Evolutionary conservation across 331 rosid genomes (phyloP).

Genomic region (Spiraea crenata): DNA sequence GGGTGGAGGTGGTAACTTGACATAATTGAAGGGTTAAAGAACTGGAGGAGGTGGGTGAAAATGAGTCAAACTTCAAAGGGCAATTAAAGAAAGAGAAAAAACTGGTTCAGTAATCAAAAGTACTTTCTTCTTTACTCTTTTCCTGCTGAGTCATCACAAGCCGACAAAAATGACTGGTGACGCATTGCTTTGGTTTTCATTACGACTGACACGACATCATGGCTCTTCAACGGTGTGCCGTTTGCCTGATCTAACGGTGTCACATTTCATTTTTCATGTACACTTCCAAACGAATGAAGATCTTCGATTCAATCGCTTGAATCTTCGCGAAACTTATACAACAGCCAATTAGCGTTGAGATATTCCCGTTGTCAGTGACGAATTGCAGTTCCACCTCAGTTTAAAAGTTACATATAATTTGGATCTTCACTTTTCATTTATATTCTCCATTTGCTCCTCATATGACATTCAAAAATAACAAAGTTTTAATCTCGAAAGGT

Average conservation of each 20-base stretch:
- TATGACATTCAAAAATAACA: too few species aligned
- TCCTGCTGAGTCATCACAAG: constrained; percentile 13
- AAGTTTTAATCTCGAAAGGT: too few species aligned
- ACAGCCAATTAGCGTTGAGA: too few species aligned
- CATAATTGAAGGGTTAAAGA: not conserved
- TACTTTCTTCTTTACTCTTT: not conserved
- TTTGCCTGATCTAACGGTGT: constrained; percentile 28
- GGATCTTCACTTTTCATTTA: too few species aligned
- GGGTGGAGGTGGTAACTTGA: not conserved
- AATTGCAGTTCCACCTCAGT: too few species aligned
- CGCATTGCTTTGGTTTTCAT: not conserved
- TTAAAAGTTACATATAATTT: too few species aligned
- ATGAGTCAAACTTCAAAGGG: not conserved
- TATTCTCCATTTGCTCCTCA: too few species aligned
- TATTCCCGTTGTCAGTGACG: too few species aligned
- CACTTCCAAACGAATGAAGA: too few species aligned
- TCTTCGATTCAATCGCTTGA: too few species aligned
- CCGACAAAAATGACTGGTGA: constrained; percentile 13
- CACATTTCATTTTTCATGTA: not conserved
- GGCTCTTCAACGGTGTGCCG: constrained; percentile 4
- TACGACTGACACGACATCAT: constrained; percentile 15
- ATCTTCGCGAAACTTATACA: too few species aligned
- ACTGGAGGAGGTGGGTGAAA: not conserved
- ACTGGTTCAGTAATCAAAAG: not conserved
- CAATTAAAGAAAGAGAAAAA: not conserved